phyloP scores from a whole-genome alignment of 1,284 basidiomycete species.

The Cryptococcus sp. region DNA sequence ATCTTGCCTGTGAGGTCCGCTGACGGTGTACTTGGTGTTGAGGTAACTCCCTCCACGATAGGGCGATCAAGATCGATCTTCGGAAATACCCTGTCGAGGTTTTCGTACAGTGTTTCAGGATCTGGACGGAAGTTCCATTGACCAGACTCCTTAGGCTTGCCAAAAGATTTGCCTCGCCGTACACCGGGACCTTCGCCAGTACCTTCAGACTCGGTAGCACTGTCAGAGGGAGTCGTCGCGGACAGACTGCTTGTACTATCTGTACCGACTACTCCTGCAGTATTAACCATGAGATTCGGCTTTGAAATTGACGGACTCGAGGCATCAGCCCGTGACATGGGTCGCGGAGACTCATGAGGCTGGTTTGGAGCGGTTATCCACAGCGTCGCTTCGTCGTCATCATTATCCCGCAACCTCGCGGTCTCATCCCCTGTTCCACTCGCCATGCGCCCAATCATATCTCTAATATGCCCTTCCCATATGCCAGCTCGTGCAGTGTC shows the following conservation, averaged over 20 bases:
- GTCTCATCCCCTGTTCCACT: slow-evolving; percentile 15
- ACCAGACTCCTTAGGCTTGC: slow-evolving; percentile 35
- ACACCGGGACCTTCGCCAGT: slow-evolving; percentile 21
- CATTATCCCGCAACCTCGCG: slow-evolving; percentile 10
- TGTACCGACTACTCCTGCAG: slow-evolving; percentile 9
- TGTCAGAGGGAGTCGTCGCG: slow-evolving; percentile 33
- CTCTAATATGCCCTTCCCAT: slow-evolving; percentile 30
- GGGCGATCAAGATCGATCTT: slow-evolving; percentile 95
- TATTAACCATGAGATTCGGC: slow-evolving; percentile 39
- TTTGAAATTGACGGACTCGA: slow-evolving; percentile 26
- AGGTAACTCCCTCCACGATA: slow-evolving; percentile 76
- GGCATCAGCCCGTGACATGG: slow-evolving; percentile 1
- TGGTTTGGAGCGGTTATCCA: slow-evolving; percentile 28
- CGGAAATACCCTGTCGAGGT: slow-evolving; percentile 93
- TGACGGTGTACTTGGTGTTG: slow-evolving; percentile 63
- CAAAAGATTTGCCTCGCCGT: slow-evolving; percentile 40
- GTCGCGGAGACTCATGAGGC: slow-evolving; percentile 1
- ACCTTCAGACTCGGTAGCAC: slow-evolving; percentile 34
- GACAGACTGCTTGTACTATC: slow-evolving; percentile 7
- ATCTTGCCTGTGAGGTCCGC: slow-evolving; percentile 33
- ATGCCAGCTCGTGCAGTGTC: slow-evolving; percentile 41
- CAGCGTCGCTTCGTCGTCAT: slow-evolving; percentile 42
- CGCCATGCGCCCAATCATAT: slow-evolving; percentile 23
- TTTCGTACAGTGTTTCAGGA: slow-evolving; percentile 90
- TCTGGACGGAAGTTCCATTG: slow-evolving; percentile 84